phyloP scores from a whole-genome alignment of 2,329 filamentous ascomycete species.

The Paraconiothyrium sp. region DNA sequence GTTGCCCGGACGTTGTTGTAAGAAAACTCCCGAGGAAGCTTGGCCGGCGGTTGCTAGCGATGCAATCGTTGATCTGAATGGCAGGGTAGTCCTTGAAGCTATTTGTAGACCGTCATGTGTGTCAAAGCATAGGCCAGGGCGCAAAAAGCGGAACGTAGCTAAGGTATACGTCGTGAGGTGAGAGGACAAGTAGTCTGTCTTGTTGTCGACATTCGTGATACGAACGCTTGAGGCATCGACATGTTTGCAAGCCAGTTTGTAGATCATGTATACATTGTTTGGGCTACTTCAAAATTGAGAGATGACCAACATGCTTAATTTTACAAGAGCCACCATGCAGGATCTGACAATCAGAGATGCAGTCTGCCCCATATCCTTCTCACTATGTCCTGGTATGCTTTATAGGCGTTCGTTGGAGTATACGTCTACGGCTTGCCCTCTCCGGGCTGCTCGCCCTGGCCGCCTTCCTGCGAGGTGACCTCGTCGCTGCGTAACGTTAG shows the following conservation, averaged over 20 bases:
- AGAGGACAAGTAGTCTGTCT: too few relatives aligned
- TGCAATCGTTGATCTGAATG: too few relatives aligned
- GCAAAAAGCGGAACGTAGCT: too few relatives aligned
- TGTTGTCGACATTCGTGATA: not conserved
- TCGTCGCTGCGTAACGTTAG: constrained; percentile 69
- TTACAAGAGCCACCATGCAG: constrained; percentile 13
- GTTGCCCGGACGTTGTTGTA: too few relatives aligned
- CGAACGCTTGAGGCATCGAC: not conserved
- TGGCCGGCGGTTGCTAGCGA: too few relatives aligned
- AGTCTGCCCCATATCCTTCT: constrained; percentile 8
- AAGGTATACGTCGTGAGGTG: too few relatives aligned
- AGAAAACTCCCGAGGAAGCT: too few relatives aligned
- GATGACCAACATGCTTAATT: constrained; percentile 10
- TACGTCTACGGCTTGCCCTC: constrained; percentile 65
- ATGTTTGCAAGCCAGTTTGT: not conserved
- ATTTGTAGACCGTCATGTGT: too few relatives aligned
- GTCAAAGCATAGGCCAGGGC: too few relatives aligned
- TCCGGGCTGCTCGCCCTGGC: constrained; percentile 69
- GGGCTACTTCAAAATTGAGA: not conserved
- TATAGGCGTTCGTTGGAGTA: not conserved
- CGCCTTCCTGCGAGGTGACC: constrained; percentile 75
- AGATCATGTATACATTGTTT: constrained; percentile 1
- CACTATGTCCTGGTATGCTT: not conserved
- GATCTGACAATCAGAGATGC: constrained; percentile 9
- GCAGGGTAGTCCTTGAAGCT: too few relatives aligned